Evolutionary conservation across 495 filamentous ascomycete species (phyloP).

Genomic region (Neurospora sp.): DNA sequence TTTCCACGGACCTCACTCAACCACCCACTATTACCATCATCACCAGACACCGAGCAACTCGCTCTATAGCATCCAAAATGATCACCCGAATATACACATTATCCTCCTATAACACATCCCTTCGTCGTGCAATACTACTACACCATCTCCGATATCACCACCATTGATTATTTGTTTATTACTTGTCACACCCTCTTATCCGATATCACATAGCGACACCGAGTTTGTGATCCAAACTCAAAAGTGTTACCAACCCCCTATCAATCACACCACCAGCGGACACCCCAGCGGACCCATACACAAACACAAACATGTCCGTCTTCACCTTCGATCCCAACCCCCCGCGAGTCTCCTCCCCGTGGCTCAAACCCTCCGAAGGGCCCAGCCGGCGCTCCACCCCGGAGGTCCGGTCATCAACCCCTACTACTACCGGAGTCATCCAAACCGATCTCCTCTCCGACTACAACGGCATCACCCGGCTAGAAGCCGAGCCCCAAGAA

Average conservation of each 20-base stretch:
- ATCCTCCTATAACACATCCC: constrained; percentile 19
- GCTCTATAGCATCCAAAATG: constrained; percentile 42
- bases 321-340: constrained; percentile 91
- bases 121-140: constrained; percentile 11
- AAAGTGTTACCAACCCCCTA: no score
- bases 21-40: neutral
- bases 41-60: constrained; percentile 3
- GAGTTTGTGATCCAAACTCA: no score
- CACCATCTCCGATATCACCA: neutral
- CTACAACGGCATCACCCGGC: constrained; percentile 55
- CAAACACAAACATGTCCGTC: constrained; percentile 60
- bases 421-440: constrained; percentile 15
- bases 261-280: neutral
- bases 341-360: constrained; percentile 80
- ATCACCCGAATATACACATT: constrained; percentile 42
- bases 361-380: constrained; percentile 48
- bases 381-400: constrained; percentile 18
- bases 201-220: neutral
- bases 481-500: constrained; percentile 86
- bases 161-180: neutral
- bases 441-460: constrained; percentile 51
- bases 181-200: neutral
- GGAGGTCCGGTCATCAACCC: constrained; percentile 18
- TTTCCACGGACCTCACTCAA: neutral
- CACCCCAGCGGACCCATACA: neutral